Percentiles rank a stretch among this genome's conserved stretches.
Evolutionary conservation across 768 basidiomycete species (phyloP).

Genomic region (Mrakia frigida): DNA sequence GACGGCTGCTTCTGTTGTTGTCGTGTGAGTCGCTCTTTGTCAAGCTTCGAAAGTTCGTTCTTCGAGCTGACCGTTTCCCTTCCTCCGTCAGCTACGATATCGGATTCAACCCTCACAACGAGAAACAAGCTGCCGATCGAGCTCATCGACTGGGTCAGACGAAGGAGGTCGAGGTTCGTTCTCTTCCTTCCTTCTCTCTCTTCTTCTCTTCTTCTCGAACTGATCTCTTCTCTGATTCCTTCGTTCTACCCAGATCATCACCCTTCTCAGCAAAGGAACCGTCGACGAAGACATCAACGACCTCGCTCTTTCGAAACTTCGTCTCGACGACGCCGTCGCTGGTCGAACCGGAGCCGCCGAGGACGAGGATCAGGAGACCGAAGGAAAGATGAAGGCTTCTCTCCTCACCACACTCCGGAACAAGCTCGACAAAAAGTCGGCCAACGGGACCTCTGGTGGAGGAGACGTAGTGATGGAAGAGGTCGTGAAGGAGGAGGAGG

Average conservation of each 20-base stretch:
- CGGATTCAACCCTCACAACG: constrained; percentile 90
- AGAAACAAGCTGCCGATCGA: constrained; percentile 93
- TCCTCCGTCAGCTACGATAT: constrained; percentile 64
- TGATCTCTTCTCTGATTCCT: constrained; percentile 13
- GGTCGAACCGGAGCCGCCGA: constrained; percentile 49
- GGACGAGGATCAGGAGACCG: constrained; percentile 59
- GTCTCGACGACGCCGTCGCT: constrained; percentile 88
- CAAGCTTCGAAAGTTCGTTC: neutral
- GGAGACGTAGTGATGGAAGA: neutral
- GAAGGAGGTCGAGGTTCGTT: constrained; percentile 36
- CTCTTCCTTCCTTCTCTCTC: neutral
- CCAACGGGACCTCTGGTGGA: neutral
- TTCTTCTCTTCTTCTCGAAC: constrained; percentile 2
- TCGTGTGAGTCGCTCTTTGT: constrained; percentile 52
- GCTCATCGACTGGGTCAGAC: constrained; percentile 96
- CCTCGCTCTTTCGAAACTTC: constrained; percentile 83
- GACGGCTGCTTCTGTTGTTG: constrained; percentile 90
- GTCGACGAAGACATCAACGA: constrained; percentile 79
- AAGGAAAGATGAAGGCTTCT: constrained; percentile 77
- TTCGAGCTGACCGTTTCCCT: neutral
- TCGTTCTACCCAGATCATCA: constrained; percentile 5
- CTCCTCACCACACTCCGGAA: constrained; percentile 76
- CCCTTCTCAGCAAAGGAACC: constrained; percentile 30
- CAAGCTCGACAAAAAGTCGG: constrained; percentile 56
- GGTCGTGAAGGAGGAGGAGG: neutral